A percentile compares a stretch with the other conserved stretches of the same genome.
These are phyloP conservation scores for Stephania yunnanensis DNA, from an alignment of 164 flowering plant species.

Conservation along the genomic window DNA sequence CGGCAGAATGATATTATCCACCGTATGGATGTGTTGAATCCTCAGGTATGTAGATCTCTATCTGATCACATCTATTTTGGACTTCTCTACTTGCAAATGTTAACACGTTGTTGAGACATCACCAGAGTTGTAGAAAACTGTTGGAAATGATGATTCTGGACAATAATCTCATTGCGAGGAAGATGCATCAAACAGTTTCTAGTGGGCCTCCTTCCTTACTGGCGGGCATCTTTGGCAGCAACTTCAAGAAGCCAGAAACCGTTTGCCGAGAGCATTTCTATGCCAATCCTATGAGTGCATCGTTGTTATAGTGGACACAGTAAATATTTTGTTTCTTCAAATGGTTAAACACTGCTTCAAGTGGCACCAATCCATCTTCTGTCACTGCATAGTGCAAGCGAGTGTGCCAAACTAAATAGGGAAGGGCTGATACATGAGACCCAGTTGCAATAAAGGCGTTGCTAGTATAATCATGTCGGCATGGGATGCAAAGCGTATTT, in stretches of 20 bases:
- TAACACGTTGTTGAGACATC: constrained; percentile 7
- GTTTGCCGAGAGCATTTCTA: constrained; percentile 59
- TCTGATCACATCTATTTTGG: neutral
- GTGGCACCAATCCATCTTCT: too few relatives aligned
- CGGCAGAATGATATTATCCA: constrained; percentile 55
- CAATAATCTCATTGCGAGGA: constrained; percentile 53
- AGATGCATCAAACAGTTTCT: constrained; percentile 57
- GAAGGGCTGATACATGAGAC: neutral
- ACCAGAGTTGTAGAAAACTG: constrained; percentile 73
- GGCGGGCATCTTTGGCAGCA: constrained; percentile 31
- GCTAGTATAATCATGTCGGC: neutral
- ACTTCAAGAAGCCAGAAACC: constrained; percentile 26
- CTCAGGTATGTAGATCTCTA: constrained; percentile 76
- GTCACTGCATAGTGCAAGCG: neutral
- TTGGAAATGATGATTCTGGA: constrained; percentile 78
- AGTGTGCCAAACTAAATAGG: neutral
- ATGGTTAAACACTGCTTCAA: too few relatives aligned
- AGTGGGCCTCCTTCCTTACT: constrained; percentile 48
- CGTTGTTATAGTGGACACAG: constrained; percentile 27
- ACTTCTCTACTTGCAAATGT: neutral
- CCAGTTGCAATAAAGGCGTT: neutral
- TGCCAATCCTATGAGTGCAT: constrained; percentile 70
- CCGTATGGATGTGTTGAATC: constrained; percentile 66
- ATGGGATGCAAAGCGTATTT: neutral
- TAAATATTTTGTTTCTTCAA: neutral